Conservation (phyloP, 2,329 filamentous ascomycete species). For the Amauroascus verrucosus region DNA sequence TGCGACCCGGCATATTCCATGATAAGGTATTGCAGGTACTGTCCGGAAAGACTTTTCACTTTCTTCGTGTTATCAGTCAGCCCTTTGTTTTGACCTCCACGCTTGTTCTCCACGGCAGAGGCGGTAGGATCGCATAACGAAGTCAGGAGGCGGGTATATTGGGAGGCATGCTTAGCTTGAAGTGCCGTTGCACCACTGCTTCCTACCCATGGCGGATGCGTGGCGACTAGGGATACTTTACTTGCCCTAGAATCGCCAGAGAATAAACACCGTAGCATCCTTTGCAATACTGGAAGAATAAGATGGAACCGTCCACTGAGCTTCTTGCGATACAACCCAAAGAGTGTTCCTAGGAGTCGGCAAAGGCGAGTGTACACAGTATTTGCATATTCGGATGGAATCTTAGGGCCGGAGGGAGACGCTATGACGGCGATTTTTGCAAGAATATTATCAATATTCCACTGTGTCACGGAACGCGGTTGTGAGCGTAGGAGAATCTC, state of each 20-base stretch:
- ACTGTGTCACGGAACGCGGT: constrained; percentile 35
- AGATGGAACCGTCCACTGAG: constrained; percentile 53
- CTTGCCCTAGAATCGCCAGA: constrained; percentile 32
- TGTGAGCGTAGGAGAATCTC: constrained; percentile 33
- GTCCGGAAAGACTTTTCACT: constrained; percentile 47
- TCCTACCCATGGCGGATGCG: constrained; percentile 20
- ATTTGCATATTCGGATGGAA: constrained; percentile 26
- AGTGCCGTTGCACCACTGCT: constrained; percentile 19
- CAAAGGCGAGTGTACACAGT: constrained; percentile 47
- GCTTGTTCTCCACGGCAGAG: constrained; percentile 40
- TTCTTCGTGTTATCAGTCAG: constrained; percentile 52
- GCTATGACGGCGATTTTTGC: constrained; percentile 29
- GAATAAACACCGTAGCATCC: constrained; percentile 48
- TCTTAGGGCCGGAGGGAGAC: constrained; percentile 28
- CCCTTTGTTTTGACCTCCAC: constrained; percentile 32
- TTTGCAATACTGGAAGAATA: constrained; percentile 46
- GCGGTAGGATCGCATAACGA: constrained; percentile 53
- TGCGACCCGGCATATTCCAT: constrained; percentile 47
- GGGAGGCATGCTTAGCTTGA: constrained; percentile 37
- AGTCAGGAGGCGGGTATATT: constrained; percentile 48
- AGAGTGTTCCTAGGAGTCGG: constrained; percentile 41
- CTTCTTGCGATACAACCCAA: constrained; percentile 49
- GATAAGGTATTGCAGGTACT: constrained; percentile 49
- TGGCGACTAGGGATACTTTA: constrained; percentile 10
- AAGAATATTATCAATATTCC: constrained; percentile 37